These are phyloP conservation scores for Aspergillus ustus DNA, from an alignment of 2,329 filamentous ascomycete genomes.

Conservation along the genomic window DNA sequence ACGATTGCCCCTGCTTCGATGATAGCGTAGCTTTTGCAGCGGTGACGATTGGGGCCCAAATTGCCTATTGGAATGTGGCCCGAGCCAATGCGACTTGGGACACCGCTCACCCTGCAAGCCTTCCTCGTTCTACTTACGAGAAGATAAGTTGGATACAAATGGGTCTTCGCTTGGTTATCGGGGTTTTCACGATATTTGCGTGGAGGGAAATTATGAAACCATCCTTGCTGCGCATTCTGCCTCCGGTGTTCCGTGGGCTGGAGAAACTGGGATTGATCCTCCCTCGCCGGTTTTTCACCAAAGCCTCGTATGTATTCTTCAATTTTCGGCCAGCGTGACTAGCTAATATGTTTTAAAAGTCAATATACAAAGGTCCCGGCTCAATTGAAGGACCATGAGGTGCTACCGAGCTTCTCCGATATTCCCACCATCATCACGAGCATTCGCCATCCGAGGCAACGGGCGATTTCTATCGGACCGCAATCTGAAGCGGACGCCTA, in stretches of 20 bases:
- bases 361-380: conserved; percentile 79
- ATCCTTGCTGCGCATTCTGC: conserved; percentile 73
- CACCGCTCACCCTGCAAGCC: conserved; percentile 60
- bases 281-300: conserved; percentile 87
- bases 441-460: conserved; percentile 76
- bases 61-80: conserved; percentile 82
- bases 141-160: conserved; percentile 69
- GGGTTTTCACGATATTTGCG: conserved; percentile 80
- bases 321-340: neutral
- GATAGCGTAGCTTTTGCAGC: conserved; percentile 93
- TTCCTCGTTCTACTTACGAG: conserved; percentile 65
- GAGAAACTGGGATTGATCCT: conserved; percentile 79
- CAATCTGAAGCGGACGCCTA: conserved; percentile 97
- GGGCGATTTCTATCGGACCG: conserved; percentile 87
- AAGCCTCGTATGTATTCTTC: conserved; percentile 66
- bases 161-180: conserved; percentile 71
- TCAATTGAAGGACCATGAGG: conserved; percentile 77
- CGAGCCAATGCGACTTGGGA: conserved; percentile 60
- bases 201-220: conserved; percentile 94
- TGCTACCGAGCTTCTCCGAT: conserved; percentile 87
- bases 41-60: conserved; percentile 81
- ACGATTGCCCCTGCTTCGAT: conserved; percentile 96
- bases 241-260: conserved; percentile 84
- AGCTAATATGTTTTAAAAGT: conserved; percentile 49
- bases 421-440: conserved; percentile 80